Base-by-base conservation (phyloP, 164 flowering plant species). In the Aristolochia fimbriata region DNA sequence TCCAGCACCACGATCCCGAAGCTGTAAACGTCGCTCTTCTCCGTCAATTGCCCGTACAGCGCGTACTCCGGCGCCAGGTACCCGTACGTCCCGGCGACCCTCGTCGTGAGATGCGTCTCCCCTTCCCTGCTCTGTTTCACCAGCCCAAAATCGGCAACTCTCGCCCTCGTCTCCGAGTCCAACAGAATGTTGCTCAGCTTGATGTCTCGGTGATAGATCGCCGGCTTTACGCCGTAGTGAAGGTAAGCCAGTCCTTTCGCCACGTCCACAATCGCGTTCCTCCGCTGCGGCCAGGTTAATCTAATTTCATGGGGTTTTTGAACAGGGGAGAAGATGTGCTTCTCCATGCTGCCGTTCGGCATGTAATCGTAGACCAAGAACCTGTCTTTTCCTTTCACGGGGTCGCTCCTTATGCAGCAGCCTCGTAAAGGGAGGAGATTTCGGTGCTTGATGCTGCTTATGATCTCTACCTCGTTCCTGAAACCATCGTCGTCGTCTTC, bases 381-480 rank as follows among this genome's bases (percentile, higher is more conserved):
- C 59, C 80, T 70, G 33, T 76, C 71, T 0, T 58, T 59, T 7
- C 74, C 74, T 20, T 55, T 62, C n/a, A 53, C 75, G 23, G 73
- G 78, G 1, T 65, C 50, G 22, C 62, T 50, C 14, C 58, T 51
- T 20, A 80, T 78, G 61, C 87, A 84, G 61, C 87, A 87, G 0
- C 95, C 95, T 66, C 81, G 68, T 4, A 85, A 71, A 0, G 84
- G 78, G 15, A 87, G 85, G 0, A 87, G 74, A 71, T 87, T 87
- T 54, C 86, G 51, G 51, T 87, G 91, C 74, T 72, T 80, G 76
- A 87, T 71, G 56, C 69, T 80, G 72, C 86, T 76, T 33, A 87
- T 81, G 58, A 87, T 81, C 76, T 83, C 88, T 51, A 87, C 86
- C 67, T 87, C 94, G 62, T 81, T 81, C 62, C 77, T 68, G 64